Percentiles rank a stretch among this genome's conserved stretches.
phyloP scores from a whole-genome alignment of 2,329 filamentous ascomycete species.

The Claviceps spartinae region DNA sequence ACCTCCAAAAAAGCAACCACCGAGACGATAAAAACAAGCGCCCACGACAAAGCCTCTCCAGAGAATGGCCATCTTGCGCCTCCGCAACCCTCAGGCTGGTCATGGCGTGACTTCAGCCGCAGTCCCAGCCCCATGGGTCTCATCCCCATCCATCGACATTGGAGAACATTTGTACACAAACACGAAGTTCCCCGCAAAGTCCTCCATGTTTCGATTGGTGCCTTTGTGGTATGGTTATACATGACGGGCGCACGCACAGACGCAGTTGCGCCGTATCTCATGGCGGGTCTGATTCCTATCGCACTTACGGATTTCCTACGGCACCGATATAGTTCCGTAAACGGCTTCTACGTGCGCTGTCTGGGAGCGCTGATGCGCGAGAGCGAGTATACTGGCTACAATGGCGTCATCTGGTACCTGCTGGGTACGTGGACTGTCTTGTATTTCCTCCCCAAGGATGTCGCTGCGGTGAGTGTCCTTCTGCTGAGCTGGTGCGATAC shows the following conservation, averaged over 20 bases:
- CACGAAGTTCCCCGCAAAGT: constrained; percentile 93
- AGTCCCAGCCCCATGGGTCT: constrained; percentile 86
- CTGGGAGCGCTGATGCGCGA: constrained; percentile 93
- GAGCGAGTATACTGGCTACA: constrained; percentile 86
- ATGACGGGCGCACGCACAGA: constrained; percentile 60
- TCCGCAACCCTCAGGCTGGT: constrained; percentile 51
- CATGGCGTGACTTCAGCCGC: constrained; percentile 77
- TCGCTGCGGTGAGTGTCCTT: constrained; percentile 78
- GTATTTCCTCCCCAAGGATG: constrained; percentile 81
- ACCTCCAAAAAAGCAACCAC: constrained; percentile 9
- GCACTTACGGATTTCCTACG: constrained; percentile 69
- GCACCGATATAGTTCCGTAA: constrained; percentile 69
- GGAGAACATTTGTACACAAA: constrained; percentile 83
- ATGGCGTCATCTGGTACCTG: constrained; percentile 94
- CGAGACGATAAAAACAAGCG: constrained; percentile 8
- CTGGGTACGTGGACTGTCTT: constrained; percentile 80
- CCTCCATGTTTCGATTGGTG: constrained; percentile 92
- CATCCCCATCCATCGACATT: constrained; percentile 89
- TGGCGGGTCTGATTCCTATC: constrained; percentile 72
- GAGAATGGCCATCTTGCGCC: constrained; percentile 58
- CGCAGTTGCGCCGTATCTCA: constrained; percentile 71
- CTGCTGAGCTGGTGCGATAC: constrained; percentile 97
- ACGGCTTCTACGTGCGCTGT: constrained; percentile 71
- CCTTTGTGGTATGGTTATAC: constrained; percentile 82
- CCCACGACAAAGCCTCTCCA: constrained; percentile 20